Evolutionary conservation across 352 stramenopile species (phyloP).

Genomic region (Ochromonadaceae sp.): DNA sequence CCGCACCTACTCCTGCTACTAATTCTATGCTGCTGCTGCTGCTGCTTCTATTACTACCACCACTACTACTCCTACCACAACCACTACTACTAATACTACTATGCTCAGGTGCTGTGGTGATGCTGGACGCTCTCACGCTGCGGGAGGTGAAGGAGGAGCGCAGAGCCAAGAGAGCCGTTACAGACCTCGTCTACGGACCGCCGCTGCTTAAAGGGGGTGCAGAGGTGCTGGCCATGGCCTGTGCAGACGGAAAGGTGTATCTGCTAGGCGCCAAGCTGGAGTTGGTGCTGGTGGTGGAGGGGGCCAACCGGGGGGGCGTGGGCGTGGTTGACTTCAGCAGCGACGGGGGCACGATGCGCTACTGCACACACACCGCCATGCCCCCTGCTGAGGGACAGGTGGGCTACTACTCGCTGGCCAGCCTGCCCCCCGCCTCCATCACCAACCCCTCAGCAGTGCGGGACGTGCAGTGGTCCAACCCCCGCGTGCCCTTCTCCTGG

Average conservation of each 20-base stretch:
- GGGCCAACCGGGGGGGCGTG: neutral
- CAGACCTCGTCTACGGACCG: too few species aligned
- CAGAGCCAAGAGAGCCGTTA: neutral
- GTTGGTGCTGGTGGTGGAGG: neutral
- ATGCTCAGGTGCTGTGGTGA: conserved; percentile 23
- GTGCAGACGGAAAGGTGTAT: conserved; percentile 7
- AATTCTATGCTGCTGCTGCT: too few species aligned
- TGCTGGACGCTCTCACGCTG: conserved; percentile 21
- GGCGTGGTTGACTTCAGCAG: neutral
- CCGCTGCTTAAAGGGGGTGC: too few species aligned
- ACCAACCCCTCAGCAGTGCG: neutral
- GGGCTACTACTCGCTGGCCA: too few species aligned
- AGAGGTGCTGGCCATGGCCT: conserved; percentile 2
- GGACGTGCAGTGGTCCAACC: neutral
- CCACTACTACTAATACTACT: too few species aligned
- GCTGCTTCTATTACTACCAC: too few species aligned
- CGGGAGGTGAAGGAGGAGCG: neutral
- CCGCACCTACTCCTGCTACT: too few species aligned
- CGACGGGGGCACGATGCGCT: neutral
- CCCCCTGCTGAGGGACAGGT: too few species aligned
- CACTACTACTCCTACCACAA: too few species aligned
- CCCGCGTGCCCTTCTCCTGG: too few species aligned
- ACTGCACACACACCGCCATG: too few species aligned
- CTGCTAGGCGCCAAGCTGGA: neutral
- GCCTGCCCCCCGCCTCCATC: neutral